phyloP scores from a whole-genome alignment of 108 stramenopile genomes.

The Licmophora abbreviata region DNA sequence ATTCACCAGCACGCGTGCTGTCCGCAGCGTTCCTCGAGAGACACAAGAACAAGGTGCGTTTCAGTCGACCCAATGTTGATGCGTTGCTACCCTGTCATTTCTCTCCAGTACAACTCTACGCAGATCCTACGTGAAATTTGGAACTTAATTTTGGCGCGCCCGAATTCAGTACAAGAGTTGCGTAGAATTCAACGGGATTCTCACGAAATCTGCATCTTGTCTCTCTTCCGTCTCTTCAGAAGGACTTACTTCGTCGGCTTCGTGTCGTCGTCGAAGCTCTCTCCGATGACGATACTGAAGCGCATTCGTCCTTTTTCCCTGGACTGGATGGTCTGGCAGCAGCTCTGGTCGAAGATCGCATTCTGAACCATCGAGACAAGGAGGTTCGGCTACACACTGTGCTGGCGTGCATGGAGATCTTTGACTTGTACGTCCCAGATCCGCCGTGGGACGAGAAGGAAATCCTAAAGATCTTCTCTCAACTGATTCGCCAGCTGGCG shows the following conservation, averaged over 20 bases:
- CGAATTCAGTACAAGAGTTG: background rate
- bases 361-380: constrained; percentile 56
- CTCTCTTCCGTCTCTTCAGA: constrained; percentile 10
- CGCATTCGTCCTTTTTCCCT: constrained; percentile 28
- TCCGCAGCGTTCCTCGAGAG: constrained; percentile 23
- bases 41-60: constrained; percentile 22
- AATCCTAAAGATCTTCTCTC: constrained; percentile 53
- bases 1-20: constrained; percentile 11
- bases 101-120: too few relatives aligned
- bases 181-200: background rate
- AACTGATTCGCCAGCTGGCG: constrained; percentile 63
- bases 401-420: constrained; percentile 63
- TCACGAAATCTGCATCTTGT: background rate
- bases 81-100: too few relatives aligned
- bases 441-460: constrained; percentile 66
- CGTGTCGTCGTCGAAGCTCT: constrained; percentile 28
- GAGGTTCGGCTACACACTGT: constrained; percentile 59
- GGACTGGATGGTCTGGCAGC: constrained; percentile 44
- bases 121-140: background rate
- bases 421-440: constrained; percentile 73
- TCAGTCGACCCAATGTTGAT: too few relatives aligned
- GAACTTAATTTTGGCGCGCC: background rate
- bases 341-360: constrained; percentile 21
- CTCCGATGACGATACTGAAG: constrained; percentile 20
- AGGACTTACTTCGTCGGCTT: constrained; percentile 28